A percentile compares a stretch with the other conserved stretches of the same genome.
Conservation (phyloP, 352 stramenopile species). For the Aphanomyces astaci region DNA sequence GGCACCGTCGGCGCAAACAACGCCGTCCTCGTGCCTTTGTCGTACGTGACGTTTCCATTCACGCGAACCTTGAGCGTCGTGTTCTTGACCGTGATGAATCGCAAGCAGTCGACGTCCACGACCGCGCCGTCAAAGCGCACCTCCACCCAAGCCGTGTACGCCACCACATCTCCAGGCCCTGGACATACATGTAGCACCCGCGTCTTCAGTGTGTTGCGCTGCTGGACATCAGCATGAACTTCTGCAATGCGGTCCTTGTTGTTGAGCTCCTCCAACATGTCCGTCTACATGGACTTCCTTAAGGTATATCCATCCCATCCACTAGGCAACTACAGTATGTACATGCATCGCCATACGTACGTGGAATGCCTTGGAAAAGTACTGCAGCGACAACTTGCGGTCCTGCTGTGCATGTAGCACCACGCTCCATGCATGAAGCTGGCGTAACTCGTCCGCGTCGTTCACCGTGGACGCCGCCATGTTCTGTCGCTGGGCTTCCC, state of each 20-base stretch:
- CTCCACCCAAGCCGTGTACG: background rate
- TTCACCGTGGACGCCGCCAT: background rate
- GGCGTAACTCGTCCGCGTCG: constrained; percentile 1
- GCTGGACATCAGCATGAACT: background rate
- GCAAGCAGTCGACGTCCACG: constrained; percentile 14
- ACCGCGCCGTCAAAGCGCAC: constrained; percentile 9
- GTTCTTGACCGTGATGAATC: constrained; percentile 21
- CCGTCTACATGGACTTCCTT: background rate
- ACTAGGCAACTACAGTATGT: no score
- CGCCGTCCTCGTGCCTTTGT: background rate
- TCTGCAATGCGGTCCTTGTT: background rate
- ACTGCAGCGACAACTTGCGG: background rate
- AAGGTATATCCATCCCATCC: no score
- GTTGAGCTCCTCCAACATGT: constrained; percentile 8
- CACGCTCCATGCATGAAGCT: constrained; percentile 17
- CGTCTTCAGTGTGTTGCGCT: constrained; percentile 9
- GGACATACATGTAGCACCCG: constrained; percentile 3
- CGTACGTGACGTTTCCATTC: background rate
- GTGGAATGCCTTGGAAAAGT: background rate
- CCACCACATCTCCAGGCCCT: background rate
- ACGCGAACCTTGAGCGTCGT: background rate
- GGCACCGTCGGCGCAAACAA: constrained; percentile 5
- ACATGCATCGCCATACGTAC: background rate
- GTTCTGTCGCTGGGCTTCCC: background rate
- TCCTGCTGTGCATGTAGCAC: background rate